Evolutionary conservation across 768 basidiomycete species (phyloP), one percentile per base, ranked within the genome.

Genomic region (Candolleomyces eurysporus): DNA sequence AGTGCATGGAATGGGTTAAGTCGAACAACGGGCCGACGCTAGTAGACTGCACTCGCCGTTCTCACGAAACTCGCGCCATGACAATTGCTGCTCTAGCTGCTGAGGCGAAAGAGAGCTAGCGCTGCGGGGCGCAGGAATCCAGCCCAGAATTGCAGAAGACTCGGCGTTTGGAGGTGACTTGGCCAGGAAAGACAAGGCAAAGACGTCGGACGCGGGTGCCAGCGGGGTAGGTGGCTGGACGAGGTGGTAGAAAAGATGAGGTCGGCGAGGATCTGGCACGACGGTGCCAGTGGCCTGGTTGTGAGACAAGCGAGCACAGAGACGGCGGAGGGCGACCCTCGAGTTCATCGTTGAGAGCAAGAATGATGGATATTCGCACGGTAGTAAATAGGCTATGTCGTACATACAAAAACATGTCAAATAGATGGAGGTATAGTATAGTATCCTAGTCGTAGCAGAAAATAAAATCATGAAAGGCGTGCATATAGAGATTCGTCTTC

Each of bases 241-340:
- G 45, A 85, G 74, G 69, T 92, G 90, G 73, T 91, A 92, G 68
- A 83, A 91, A 2, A 92, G 71, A 69, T 85, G 87, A 17, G 86
- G 80, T 13, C 89, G 81, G 55, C 78, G 75, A 1, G 88, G 83
- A 69, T 91, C 90, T 8, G 80, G 46, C 56, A 74, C 74, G n/a
- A 61, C n/a, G 10, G 43, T 61, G 13, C 32, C 17, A 19, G 40
- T 32, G 8, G 31, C 52, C 32, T 54, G 52, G 52, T 39, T 39
- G 21, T 54, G 52, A 4, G 52, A 16, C 5, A 11, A 54, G 31
- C 52, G 52, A n/a, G 32, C 45, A 46, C 45, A 14, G 19, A 13
- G 14, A 54, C 14, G 52, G 32, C 26, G 52, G 39, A 54, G 52
- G 32, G 17, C n/a, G 30, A 30, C 8, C 19, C 49, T 36, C 36